Conservation (phyloP, 768 basidiomycete genomes). For the Hortiboletus flavorubellus region DNA sequence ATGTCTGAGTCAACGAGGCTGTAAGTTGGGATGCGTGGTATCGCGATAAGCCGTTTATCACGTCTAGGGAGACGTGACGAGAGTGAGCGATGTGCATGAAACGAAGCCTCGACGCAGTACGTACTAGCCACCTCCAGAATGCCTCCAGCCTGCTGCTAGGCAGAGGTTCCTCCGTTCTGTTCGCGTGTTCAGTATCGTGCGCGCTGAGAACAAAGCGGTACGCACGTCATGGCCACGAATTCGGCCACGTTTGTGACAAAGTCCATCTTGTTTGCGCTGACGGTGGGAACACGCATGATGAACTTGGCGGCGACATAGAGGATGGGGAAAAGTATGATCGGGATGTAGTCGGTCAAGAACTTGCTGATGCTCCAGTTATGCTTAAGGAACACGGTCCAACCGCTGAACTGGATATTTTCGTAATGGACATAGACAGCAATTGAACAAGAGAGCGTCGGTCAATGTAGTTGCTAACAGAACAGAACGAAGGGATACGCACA, state of each 20-base stretch:
- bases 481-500: constrained; percentile 25
- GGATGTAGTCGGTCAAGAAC: constrained; percentile 43
- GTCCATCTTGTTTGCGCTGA: constrained; percentile 23
- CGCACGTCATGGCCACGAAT: constrained; percentile 28
- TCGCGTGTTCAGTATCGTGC: not conserved
- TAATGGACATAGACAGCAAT: no score
- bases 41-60: not conserved
- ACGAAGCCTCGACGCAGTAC: not conserved
- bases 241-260: constrained; percentile 24
- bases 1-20: not conserved
- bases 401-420: constrained; percentile 31
- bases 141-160: constrained; percentile 28
- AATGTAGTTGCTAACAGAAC: not conserved
- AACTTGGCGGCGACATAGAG: constrained; percentile 36
- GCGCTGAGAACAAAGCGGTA: not conserved
- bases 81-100: not conserved
- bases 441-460: not conserved
- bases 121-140: constrained; percentile 30
- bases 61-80: constrained; percentile 1
- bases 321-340: constrained; percentile 44
- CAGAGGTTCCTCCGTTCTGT: constrained; percentile 25
- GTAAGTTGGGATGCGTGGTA: not conserved
- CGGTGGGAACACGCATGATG: constrained; percentile 3
- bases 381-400: constrained; percentile 38
- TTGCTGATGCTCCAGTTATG: constrained; percentile 34